Conservation (phyloP, 306 rosid species). For the Prinsepia uniflora region DNA sequence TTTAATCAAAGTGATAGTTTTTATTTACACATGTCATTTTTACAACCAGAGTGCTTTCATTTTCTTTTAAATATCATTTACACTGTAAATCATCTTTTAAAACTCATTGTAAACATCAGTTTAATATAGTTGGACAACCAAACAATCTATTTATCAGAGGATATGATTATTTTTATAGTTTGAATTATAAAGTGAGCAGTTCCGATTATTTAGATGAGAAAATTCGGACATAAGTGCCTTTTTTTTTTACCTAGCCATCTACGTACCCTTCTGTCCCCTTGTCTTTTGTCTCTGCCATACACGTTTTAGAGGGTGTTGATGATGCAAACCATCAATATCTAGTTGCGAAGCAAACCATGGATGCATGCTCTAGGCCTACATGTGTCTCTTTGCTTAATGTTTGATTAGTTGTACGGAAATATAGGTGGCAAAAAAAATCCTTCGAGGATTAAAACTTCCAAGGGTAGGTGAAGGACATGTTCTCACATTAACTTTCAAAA, state of each 20-base stretch:
- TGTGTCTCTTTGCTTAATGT: not conserved
- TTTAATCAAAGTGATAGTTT: too few species aligned
- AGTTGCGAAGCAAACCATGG: not conserved
- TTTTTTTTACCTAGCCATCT: not conserved
- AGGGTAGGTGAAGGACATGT: not conserved
- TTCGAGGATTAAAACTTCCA: slow-evolving; percentile 2
- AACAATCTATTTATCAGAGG: too few species aligned
- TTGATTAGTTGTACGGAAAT: not conserved
- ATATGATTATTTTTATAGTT: too few species aligned
- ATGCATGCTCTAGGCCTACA: not conserved
- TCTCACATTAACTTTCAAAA: slow-evolving; percentile 19
- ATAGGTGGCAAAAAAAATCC: slow-evolving; percentile 13
- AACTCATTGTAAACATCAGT: too few species aligned
- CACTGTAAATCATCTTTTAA: too few species aligned
- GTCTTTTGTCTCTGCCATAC: not conserved
- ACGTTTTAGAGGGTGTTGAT: not conserved
- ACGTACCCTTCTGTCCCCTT: not conserved
- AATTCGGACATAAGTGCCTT: too few species aligned
- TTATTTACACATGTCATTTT: too few species aligned
- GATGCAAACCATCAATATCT: not conserved
- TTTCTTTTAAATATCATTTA: not conserved
- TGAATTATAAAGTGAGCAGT: too few species aligned
- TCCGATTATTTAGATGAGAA: too few species aligned
- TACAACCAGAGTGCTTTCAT: not conserved
- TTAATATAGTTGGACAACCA: too few species aligned